Percentiles rank a stretch among this genome's conserved stretches.
These are phyloP conservation scores for Domatiomyces globalis DNA, from an alignment of 2,329 filamentous ascomycete genomes.

Conservation along the genomic window DNA sequence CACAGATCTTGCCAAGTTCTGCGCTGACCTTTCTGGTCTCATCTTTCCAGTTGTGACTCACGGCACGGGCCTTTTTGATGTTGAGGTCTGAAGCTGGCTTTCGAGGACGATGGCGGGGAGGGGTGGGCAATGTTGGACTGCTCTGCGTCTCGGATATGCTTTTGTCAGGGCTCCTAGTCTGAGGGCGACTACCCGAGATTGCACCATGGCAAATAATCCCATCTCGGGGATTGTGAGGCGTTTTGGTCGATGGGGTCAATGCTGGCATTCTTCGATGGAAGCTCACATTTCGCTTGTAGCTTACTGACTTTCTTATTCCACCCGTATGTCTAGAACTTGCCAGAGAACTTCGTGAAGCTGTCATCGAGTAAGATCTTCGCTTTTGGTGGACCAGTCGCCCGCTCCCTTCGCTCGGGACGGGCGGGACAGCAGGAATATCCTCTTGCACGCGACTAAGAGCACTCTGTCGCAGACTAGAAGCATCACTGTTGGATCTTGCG, in stretches of 20 bases:
- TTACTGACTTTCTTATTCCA: slow-evolving; percentile 31
- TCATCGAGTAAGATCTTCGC: slow-evolving; percentile 12
- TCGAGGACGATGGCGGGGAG: slow-evolving; percentile 25
- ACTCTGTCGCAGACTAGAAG: slow-evolving; percentile 7
- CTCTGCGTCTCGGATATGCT: slow-evolving; percentile 19
- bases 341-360: slow-evolving; percentile 33
- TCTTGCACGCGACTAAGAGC: slow-evolving; percentile 5
- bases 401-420: slow-evolving; percentile 11
- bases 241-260: slow-evolving; percentile 11
- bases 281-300: slow-evolving; percentile 48
- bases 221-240: slow-evolving; percentile 14
- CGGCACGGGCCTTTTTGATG: slow-evolving; percentile 27
- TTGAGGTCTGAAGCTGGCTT: slow-evolving; percentile 23
- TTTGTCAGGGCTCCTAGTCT: slow-evolving; percentile 14
- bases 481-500: slow-evolving; percentile 23
- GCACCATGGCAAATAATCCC: slow-evolving; percentile 12
- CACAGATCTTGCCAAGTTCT: slow-evolving; percentile 77
- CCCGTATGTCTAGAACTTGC: slow-evolving; percentile 32
- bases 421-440: slow-evolving; percentile 10
- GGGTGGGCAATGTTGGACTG: slow-evolving; percentile 28
- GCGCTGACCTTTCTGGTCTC: slow-evolving; percentile 72
- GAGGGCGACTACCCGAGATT: slow-evolving; percentile 19
- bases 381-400: slow-evolving; percentile 12
- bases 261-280: slow-evolving; percentile 42
- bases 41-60: slow-evolving; percentile 48